phyloP scores from a whole-genome alignment of 306 rosid genomes.

The Rosa rugosa region DNA sequence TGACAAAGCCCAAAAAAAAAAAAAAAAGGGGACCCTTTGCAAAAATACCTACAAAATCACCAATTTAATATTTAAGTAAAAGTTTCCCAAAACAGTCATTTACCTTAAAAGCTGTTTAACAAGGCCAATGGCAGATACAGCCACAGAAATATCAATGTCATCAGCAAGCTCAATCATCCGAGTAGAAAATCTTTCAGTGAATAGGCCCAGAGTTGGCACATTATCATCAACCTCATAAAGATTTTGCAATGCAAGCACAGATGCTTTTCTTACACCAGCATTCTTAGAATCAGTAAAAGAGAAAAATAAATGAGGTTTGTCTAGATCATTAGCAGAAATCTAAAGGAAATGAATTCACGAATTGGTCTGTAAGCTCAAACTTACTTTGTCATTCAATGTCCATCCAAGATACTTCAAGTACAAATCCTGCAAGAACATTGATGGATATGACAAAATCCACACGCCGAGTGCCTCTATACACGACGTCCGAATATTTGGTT shows the following conservation, averaged over 20 bases:
- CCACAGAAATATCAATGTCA: conserved; percentile 87
- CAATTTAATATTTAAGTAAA: not conserved
- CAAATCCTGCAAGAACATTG: conserved; percentile 91
- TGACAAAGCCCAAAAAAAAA: not conserved
- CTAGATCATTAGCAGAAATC: conserved; percentile 21
- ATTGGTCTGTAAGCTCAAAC: conserved; percentile 26
- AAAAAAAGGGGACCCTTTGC: not conserved
- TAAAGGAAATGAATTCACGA: conserved; percentile 12
- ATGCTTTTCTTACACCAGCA: conserved; percentile 89
- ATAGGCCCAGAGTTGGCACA: conserved; percentile 85
- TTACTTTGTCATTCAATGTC: conserved; percentile 95
- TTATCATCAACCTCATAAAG: conserved; percentile 89
- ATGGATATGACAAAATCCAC: conserved; percentile 93
- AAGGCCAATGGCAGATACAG: conserved; percentile 92
- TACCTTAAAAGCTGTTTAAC: conserved; percentile 91
- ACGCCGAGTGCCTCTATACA: conserved; percentile 91
- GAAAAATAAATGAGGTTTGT: conserved; percentile 18
- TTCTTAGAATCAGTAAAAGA: conserved; percentile 46
- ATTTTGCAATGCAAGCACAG: conserved; percentile 83
- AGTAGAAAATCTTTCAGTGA: conserved; percentile 91
- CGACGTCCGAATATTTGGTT: conserved; percentile 79
- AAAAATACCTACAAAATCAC: conserved; percentile 19
- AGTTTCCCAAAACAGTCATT: conserved; percentile 11
- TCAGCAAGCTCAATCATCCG: conserved; percentile 98
- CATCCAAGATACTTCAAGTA: conserved; percentile 97